Evolutionary conservation across 2,329 filamentous ascomycete genomes (phyloP), one percentile per base, ranked within the genome.

Genomic region (Penicillium olsonii): DNA sequence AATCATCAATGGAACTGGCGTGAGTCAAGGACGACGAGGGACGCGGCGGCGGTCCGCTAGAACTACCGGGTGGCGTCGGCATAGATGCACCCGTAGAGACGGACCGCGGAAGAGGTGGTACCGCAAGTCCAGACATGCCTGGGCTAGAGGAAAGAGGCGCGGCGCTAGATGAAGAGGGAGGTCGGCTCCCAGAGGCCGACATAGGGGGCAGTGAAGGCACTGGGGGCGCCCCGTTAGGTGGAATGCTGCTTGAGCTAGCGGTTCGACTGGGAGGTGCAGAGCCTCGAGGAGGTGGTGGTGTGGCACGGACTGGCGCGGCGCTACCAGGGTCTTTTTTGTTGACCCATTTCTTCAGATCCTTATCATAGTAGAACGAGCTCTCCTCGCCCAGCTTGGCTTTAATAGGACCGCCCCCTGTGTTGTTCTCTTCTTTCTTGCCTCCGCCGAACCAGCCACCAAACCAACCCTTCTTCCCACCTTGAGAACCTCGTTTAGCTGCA

Each of bases 301-400:
- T 85, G 1, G 85, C 84, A 39, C 76, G 74, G 20, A 76, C 67
- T n/a, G 75, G 71, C 19, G 78, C 82, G 46, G 87, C 85, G 7
- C 83, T 81, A 12, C 75, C 76, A 11, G 86, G 86, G 10, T 84
- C 84, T 68, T 96, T 96, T 78, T 96, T 96, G 77, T 99, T 97
- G 68, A 99, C 80, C 95, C 95, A 99, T 68, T 94, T 91, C 77
- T 95, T 95, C 44, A 96, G 81, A n/a, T 96, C 89, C 2, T 91
- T 88, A 66, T 99, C 94, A 64, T 94, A 99, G 59, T 92, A 87
- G 71, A 99, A 96, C 38, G 85, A 90, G 69, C 84, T 96, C 65
- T 94, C 84, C 70, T 99, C 95, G 53, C 92, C 95, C 8, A 99
- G 82, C 65, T 99, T 99, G 54, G 95, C 94, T 61, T 84, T 85